These are phyloP conservation scores for Leptographium flavum DNA, from an alignment of 2,329 filamentous ascomycete genomes.

Conservation along the genomic window DNA sequence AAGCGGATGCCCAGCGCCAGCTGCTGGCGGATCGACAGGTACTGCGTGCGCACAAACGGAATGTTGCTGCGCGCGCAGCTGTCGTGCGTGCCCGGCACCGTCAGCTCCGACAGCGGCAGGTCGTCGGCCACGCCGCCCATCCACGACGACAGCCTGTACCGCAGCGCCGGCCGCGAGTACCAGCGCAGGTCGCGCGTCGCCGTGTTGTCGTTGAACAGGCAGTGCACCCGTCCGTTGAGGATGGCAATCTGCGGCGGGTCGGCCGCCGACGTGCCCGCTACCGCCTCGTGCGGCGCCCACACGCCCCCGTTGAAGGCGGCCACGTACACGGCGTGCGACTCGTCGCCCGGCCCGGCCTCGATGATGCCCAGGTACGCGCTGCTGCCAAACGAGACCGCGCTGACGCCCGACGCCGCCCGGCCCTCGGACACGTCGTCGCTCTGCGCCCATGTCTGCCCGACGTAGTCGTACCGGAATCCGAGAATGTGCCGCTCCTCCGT, in stretches of 20 bases:
- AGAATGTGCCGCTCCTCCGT: constrained; percentile 16
- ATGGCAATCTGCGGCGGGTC: constrained; percentile 16
- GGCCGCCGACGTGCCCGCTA: constrained; percentile 10
- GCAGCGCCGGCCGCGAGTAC: constrained; percentile 20
- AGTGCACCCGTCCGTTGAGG: constrained; percentile 18
- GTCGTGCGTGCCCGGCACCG: constrained; percentile 62
- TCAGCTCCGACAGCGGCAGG: constrained; percentile 45
- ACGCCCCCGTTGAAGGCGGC: constrained; percentile 10
- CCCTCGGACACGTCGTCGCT: constrained; percentile 20
- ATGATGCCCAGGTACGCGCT: constrained; percentile 17
- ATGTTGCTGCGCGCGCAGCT: constrained; percentile 29
- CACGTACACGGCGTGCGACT: constrained; percentile 12
- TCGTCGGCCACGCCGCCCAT: constrained; percentile 46
- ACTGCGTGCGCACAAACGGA: constrained; percentile 60
- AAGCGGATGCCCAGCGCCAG: constrained; percentile 59
- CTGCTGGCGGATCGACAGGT: constrained; percentile 46
- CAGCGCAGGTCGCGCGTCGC: constrained; percentile 18
- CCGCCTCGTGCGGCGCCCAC: constrained; percentile 13
- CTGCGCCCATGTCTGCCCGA: constrained; percentile 16
- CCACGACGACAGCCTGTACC: constrained; percentile 36
- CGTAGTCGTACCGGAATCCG: constrained; percentile 17
- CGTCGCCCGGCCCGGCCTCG: constrained; percentile 12
- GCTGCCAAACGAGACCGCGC: constrained; percentile 19
- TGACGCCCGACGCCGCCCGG: constrained; percentile 18
- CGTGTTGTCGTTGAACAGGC: constrained; percentile 18